Conservation (phyloP, 1,284 basidiomycete species). For the Ustilago vetiveriae region DNA sequence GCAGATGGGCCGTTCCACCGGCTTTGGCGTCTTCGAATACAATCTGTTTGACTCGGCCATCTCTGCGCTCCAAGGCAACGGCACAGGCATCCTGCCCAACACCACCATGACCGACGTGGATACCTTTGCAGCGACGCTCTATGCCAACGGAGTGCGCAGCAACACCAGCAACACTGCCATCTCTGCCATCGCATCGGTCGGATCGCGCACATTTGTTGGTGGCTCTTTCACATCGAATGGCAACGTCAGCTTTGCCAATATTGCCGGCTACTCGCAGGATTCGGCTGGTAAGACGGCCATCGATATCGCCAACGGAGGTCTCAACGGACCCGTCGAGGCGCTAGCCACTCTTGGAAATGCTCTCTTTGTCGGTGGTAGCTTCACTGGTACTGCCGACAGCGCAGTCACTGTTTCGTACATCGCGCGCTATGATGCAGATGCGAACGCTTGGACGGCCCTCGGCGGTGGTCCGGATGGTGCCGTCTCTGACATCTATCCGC, state of each 20-base stretch:
- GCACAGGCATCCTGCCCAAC: conserved; percentile 49
- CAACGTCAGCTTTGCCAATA: conserved; percentile 75
- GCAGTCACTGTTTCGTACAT: conserved; percentile 72
- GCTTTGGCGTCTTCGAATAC: conserved; percentile 59
- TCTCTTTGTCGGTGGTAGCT: conserved; percentile 86
- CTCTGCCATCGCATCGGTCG: conserved; percentile 71
- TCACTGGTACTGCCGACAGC: conserved; percentile 75
- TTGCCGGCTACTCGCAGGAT: conserved; percentile 77
- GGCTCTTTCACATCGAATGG: conserved; percentile 77
- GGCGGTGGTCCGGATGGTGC: conserved; percentile 80
- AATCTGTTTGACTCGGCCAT: conserved; percentile 48
- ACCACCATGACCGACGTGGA: conserved; percentile 78
- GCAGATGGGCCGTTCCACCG: conserved; percentile 31
- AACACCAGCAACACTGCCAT: conserved; percentile 65
- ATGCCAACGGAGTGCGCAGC: conserved; percentile 65
- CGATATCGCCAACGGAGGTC: conserved; percentile 62
- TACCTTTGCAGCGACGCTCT: conserved; percentile 73
- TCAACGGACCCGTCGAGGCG: conserved; percentile 61
- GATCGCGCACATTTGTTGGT: conserved; percentile 75
- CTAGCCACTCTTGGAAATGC: conserved; percentile 64
- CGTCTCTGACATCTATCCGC: conserved; percentile 73
- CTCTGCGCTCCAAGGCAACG: conserved; percentile 33
- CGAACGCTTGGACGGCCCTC: conserved; percentile 77
- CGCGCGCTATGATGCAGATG: conserved; percentile 78
- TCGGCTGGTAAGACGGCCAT: conserved; percentile 68